Evolutionary conservation across 495 filamentous ascomycete species (phyloP).

Genomic region (Diplogelasinospora grovesii): DNA sequence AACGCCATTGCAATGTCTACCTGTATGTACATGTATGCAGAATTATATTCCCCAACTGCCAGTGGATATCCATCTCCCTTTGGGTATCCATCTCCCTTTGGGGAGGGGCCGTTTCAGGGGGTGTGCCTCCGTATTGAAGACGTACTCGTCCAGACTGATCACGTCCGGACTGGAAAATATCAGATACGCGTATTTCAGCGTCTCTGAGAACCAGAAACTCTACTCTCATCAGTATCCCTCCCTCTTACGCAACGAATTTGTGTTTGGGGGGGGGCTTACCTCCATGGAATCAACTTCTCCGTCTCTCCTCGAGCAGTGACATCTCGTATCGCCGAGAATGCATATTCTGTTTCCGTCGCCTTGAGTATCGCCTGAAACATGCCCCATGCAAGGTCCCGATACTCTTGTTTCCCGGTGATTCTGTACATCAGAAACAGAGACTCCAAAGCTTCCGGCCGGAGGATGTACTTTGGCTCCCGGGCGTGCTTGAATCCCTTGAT

Average conservation of each 20-base stretch:
- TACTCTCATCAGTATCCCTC: constrained; percentile 7
- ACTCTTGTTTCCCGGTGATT: constrained; percentile 45
- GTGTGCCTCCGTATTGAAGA: constrained; percentile 85
- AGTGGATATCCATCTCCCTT: no score
- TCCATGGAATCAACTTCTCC: constrained; percentile 40
- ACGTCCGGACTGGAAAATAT: constrained; percentile 68
- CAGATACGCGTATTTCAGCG: constrained; percentile 59
- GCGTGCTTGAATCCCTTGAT: constrained; percentile 59
- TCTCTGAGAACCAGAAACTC: constrained; percentile 44
- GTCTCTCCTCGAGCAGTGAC: constrained; percentile 24
- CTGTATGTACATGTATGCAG: no score
- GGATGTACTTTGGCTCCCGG: constrained; percentile 53
- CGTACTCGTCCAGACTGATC: constrained; percentile 63
- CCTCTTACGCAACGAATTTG: neutral
- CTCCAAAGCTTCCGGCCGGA: constrained; percentile 62
- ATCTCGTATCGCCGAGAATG: constrained; percentile 41
- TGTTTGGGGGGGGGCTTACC: constrained; percentile 17
- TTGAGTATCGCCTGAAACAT: constrained; percentile 48
- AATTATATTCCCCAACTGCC: no score
- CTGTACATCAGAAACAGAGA: constrained; percentile 63
- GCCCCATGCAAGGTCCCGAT: constrained; percentile 49
- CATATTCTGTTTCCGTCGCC: constrained; percentile 38
- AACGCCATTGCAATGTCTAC: no score
- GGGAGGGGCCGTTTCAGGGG: constrained; percentile 49
- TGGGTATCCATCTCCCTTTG: no score